These are phyloP conservation scores for Phlyctochytrium bullatum DNA, from an alignment of 192 early-diverging fungal genomes.

Conservation along the genomic window DNA sequence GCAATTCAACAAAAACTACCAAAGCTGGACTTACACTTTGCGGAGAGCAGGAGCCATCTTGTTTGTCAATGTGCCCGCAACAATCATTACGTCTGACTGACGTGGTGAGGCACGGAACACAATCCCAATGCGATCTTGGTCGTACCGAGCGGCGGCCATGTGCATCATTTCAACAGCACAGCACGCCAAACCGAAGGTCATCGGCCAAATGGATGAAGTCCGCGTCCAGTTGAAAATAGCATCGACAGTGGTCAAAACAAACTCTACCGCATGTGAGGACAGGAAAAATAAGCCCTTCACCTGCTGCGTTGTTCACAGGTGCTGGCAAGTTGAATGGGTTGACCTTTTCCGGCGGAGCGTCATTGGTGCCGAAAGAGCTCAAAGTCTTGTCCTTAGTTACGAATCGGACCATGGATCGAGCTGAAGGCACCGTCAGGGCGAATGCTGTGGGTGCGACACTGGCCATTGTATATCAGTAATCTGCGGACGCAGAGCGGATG, in stretches of 20 bases:
- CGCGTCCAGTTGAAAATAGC: conserved; percentile 91
- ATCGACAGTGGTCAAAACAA: conserved; percentile 85
- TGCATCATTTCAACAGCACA: conserved; percentile 99
- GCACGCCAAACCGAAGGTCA: conserved; percentile 89
- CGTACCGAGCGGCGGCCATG: conserved; percentile 93
- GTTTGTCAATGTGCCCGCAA: conserved; percentile 97
- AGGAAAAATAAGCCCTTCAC: conserved; percentile 13
- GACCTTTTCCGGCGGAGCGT: conserved; percentile 29
- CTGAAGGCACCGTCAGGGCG: no score
- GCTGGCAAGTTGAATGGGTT: conserved; percentile 53
- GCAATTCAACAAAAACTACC: conserved; percentile 17
- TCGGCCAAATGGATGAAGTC: conserved; percentile 78
- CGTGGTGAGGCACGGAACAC: conserved; percentile 96
- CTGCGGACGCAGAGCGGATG: no score
- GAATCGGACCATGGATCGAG: conserved; percentile 21
- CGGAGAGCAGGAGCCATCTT: conserved; percentile 94
- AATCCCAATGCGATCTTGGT: conserved; percentile 97
- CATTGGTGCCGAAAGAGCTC: conserved; percentile 31
- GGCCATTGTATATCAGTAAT: no score
- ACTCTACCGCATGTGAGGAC: conserved; percentile 27
- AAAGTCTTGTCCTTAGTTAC: conserved; percentile 33
- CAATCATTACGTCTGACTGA: conserved; percentile 99
- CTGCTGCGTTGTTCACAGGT: conserved; percentile 46
- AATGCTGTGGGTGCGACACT: no score
- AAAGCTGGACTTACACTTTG: conserved; percentile 54